phyloP scores from a whole-genome alignment of 108 stramenopile genomes.

The Nitzschia inconspicua region DNA sequence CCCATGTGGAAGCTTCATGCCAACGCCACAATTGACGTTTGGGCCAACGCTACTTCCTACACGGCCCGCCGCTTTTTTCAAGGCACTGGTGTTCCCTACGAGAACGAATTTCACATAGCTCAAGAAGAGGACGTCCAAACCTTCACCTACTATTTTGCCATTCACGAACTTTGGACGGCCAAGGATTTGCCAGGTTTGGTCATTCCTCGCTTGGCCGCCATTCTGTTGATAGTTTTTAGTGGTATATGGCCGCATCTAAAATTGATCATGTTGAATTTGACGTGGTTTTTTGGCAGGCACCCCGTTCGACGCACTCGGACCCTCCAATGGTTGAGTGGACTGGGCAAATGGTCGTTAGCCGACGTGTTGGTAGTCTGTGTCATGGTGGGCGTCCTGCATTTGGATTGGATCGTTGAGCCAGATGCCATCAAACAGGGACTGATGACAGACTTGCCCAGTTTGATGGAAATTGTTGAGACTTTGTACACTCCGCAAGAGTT shows the following conservation, averaged over 20 bases:
- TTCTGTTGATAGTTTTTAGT: constrained; percentile 62
- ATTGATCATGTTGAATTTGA: constrained; percentile 49
- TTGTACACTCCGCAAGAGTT: constrained; percentile 39
- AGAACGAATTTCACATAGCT: constrained; percentile 28
- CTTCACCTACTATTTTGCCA: constrained; percentile 82
- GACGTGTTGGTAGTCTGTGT: constrained; percentile 85
- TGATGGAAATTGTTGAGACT: constrained; percentile 34
- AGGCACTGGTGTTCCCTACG: constrained; percentile 41
- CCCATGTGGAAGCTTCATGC: constrained; percentile 79
- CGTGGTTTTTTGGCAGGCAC: constrained; percentile 57
- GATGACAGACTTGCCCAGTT: constrained; percentile 48
- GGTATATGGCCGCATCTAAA: constrained; percentile 87
- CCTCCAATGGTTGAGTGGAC: constrained; percentile 51
- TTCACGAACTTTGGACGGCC: constrained; percentile 74
- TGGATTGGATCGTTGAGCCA: constrained; percentile 77
- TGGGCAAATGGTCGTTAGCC: constrained; percentile 83
- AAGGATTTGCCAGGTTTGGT: constrained; percentile 55
- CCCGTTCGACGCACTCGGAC: constrained; percentile 42
- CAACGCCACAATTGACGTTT: constrained; percentile 45
- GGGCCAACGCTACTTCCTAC: constrained; percentile 57
- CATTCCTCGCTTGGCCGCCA: constrained; percentile 59
- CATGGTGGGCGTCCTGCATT: constrained; percentile 77
- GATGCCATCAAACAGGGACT: constrained; percentile 53
- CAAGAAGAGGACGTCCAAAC: constrained; percentile 56
- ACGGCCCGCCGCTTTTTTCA: constrained; percentile 45